phyloP scores from a whole-genome alignment of 2,329 filamentous ascomycete genomes.

The Alternaria alternata region DNA sequence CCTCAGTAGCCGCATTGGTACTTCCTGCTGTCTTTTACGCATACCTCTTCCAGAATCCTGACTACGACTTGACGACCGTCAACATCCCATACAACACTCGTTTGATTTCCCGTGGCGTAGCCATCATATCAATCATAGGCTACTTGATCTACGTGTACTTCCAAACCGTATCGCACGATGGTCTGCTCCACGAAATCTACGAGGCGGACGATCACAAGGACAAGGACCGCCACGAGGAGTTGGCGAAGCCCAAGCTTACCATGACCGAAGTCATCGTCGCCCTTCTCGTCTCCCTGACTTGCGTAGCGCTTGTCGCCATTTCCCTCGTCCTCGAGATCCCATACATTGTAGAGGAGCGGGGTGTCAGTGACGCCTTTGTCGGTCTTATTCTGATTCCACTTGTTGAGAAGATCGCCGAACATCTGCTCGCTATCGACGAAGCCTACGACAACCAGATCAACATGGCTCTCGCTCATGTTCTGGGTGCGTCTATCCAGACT shows the following conservation, averaged over 20 bases:
- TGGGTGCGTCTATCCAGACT: conserved; percentile 88
- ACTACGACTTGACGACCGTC: conserved; percentile 36
- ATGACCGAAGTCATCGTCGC: conserved; percentile 75
- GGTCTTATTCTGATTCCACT: conserved; percentile 81
- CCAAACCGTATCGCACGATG: conserved; percentile 79
- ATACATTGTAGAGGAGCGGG: conserved; percentile 61
- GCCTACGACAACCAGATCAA: conserved; percentile 86
- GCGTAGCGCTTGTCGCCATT: conserved; percentile 77
- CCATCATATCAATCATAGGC: conserved; percentile 74
- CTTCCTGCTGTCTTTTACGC: conserved; percentile 64
- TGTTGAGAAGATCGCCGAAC: conserved; percentile 84
- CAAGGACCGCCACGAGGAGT: conserved; percentile 68
- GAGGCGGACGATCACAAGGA: conserved; percentile 74
- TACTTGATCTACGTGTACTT: conserved; percentile 71
- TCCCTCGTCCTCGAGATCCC: conserved; percentile 77
- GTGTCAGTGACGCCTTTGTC: conserved; percentile 63
- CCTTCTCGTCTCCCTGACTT: conserved; percentile 68
- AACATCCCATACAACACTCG: conserved; percentile 66
- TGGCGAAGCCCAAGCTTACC: conserved; percentile 73
- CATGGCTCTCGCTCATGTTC: conserved; percentile 83
- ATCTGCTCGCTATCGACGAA: conserved; percentile 84
- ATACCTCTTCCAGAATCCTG: conserved; percentile 39
- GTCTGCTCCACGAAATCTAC: conserved; percentile 78
- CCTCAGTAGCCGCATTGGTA: conserved; percentile 55
- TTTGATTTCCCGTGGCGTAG: conserved; percentile 73